phyloP scores from a whole-genome alignment of 352 stramenopile genomes.

The Phytopythium chamaehyphon region DNA sequence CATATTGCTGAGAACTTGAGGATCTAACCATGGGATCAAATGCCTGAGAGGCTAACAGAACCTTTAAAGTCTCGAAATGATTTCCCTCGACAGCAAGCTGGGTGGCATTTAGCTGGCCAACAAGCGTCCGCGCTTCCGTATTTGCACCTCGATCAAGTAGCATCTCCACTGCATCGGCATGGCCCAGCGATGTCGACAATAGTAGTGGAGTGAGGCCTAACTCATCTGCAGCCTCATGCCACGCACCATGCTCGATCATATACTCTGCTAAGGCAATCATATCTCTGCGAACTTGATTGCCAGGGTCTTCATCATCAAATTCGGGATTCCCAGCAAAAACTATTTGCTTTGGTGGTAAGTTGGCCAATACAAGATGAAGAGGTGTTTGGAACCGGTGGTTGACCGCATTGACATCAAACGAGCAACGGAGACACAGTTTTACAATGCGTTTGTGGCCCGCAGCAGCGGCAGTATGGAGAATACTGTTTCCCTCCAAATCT shows the following conservation, averaged over 20 bases:
- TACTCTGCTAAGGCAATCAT: constrained; percentile 60
- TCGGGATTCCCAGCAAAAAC: neutral
- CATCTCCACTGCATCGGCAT: constrained; percentile 60
- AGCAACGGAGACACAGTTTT: constrained; percentile 76
- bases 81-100: constrained; percentile 66
- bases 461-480: constrained; percentile 66
- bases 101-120: constrained; percentile 35
- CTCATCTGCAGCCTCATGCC: constrained; percentile 68
- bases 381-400: constrained; percentile 59
- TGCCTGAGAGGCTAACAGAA: constrained; percentile 43
- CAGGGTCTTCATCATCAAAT: constrained; percentile 7
- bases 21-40: constrained; percentile 29
- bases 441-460: constrained; percentile 72
- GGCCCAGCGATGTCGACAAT: constrained; percentile 47
- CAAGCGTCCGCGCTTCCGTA: constrained; percentile 34
- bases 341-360: constrained; percentile 20
- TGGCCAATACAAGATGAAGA: constrained; percentile 71
- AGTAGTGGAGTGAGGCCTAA: constrained; percentile 64
- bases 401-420: constrained; percentile 65
- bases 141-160: constrained; percentile 64
- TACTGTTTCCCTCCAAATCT: constrained; percentile 57
- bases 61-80: constrained; percentile 34
- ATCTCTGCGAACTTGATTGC: constrained; percentile 20
- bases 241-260: constrained; percentile 85
- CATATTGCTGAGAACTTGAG: neutral